Percentiles rank a stretch among this genome's conserved stretches.
Conservation (phyloP, 2,329 filamentous ascomycete genomes). For the Pseudogymnoascus sp. region DNA sequence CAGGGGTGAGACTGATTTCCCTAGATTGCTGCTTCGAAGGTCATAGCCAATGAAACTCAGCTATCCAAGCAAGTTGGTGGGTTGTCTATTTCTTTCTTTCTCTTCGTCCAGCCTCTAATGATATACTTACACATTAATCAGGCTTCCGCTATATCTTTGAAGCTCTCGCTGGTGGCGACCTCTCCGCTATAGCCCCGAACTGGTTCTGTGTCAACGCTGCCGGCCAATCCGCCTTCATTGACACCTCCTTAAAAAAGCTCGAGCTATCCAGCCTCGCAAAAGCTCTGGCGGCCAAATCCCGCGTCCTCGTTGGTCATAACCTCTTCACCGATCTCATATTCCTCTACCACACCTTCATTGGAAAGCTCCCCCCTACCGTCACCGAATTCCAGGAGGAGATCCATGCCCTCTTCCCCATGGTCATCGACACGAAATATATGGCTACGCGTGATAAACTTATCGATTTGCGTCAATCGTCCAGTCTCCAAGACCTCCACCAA, state of each 20-base stretch:
- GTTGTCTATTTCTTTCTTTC: neutral
- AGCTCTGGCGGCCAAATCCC: conserved; percentile 24
- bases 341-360: conserved; percentile 57
- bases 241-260: conserved; percentile 16
- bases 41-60: neutral
- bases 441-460: conserved; percentile 29
- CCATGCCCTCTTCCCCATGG: conserved; percentile 40
- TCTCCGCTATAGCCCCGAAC: conserved; percentile 28
- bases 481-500: conserved; percentile 43
- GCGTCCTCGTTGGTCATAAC: conserved; percentile 57
- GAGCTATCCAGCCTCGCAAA: conserved; percentile 24
- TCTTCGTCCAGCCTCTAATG: conserved; percentile 29
- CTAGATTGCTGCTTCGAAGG: neutral
- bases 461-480: conserved; percentile 24
- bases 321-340: conserved; percentile 59
- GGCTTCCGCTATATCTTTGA: conserved; percentile 31
- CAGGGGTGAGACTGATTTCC: neutral
- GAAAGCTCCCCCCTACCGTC: conserved; percentile 47
- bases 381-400: conserved; percentile 47
- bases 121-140: conserved; percentile 26
- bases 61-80: neutral
- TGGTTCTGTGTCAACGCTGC: conserved; percentile 37
- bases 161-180: conserved; percentile 27
- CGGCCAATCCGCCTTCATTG: conserved; percentile 19
- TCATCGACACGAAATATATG: conserved; percentile 58